A percentile compares a stretch with the other conserved stretches of the same genome.
These are phyloP conservation scores for Salix purpurea DNA, from an alignment of 345 rosid species.

Conservation along the genomic window DNA sequence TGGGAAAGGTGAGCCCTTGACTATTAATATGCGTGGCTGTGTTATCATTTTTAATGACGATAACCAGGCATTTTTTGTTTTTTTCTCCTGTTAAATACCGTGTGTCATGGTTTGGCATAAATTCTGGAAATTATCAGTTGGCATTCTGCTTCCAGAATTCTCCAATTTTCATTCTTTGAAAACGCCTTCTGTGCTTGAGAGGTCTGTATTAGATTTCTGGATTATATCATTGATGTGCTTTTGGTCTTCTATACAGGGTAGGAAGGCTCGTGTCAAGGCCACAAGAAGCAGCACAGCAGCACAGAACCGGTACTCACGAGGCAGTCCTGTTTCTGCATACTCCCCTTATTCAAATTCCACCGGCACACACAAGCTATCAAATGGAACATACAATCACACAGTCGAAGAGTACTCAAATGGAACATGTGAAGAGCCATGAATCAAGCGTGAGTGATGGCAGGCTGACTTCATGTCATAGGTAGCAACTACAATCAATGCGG, in stretches of 20 bases:
- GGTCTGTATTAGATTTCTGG: neutral
- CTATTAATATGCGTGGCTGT: neutral
- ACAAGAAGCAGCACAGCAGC: constrained; percentile 76
- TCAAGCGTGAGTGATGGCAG: constrained; percentile 8
- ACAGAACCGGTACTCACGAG: constrained; percentile 63
- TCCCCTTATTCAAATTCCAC: constrained; percentile 50
- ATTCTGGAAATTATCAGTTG: neutral
- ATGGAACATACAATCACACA: constrained; percentile 50
- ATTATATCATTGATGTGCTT: neutral
- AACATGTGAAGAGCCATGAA: constrained; percentile 42
- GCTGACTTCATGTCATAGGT: neutral
- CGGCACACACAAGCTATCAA: constrained; percentile 46
- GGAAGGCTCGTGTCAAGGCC: constrained; percentile 74
- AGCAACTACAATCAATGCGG: neutral
- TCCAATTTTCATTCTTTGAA: neutral
- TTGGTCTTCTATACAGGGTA: constrained; percentile 49
- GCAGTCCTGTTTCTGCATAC: constrained; percentile 50
- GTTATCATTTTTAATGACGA: neutral
- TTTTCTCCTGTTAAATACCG: neutral
- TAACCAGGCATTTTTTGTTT: neutral
- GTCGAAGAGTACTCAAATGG: constrained; percentile 61
- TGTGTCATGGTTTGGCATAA: neutral
- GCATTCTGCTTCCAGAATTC: neutral
- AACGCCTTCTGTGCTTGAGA: neutral
- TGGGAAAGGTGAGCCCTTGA: constrained; percentile 80